A percentile compares a stretch with the other conserved stretches of the same genome.
Conservation (phyloP, 805 yeast genomes). For the Groenewaldozyma tartarivorans region DNA sequence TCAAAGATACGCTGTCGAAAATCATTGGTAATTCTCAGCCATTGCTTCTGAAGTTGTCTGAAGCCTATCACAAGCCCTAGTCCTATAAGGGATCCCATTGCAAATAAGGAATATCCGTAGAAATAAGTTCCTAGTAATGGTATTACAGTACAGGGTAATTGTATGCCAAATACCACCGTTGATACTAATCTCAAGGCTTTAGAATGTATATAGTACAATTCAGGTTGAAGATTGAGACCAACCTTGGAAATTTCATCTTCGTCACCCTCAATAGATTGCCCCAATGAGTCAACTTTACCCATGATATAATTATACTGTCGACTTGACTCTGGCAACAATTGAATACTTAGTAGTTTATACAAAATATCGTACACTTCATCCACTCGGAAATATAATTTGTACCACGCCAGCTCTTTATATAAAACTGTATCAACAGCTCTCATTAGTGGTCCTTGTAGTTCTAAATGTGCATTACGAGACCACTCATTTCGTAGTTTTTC, state of each 20-base stretch:
- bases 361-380: constrained; percentile 29
- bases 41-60: constrained; percentile 25
- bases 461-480: constrained; percentile 30
- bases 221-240: constrained; percentile 4
- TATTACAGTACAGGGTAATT: constrained; percentile 25
- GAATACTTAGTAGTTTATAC: constrained; percentile 9
- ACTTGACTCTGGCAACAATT: constrained; percentile 24
- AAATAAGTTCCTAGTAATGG: constrained; percentile 26
- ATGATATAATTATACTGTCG: constrained; percentile 22
- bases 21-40: constrained; percentile 21
- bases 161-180: constrained; percentile 24
- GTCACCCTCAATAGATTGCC: constrained; percentile 1
- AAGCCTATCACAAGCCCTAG: constrained; percentile 30
- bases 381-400: constrained; percentile 26
- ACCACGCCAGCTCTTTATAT: constrained; percentile 25
- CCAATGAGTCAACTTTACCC: constrained; percentile 22
- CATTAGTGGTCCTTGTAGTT: constrained; percentile 26
- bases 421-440: constrained; percentile 18
- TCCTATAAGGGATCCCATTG: constrained; percentile 28
- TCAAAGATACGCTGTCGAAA: constrained; percentile 21
- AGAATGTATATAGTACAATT: constrained; percentile 22
- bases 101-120: constrained; percentile 22
- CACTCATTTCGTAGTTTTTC: constrained; percentile 21
- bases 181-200: constrained; percentile 22
- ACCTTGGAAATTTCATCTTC: constrained; percentile 8